Base-by-base conservation (phyloP, 768 basidiomycete genomes). In the Boletus subcaerulescens region DNA sequence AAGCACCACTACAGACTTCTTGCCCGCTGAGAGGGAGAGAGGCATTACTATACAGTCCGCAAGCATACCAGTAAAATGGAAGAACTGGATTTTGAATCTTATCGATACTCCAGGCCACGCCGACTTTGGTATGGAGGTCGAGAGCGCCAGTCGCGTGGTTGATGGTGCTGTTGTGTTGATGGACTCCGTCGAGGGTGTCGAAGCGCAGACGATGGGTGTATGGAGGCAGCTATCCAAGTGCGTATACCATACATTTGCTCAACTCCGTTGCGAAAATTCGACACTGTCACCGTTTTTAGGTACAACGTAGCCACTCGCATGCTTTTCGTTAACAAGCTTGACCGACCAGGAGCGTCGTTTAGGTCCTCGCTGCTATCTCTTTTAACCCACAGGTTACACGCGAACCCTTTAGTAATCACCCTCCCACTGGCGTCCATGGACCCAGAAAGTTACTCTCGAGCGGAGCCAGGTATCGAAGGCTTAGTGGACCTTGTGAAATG, bases 101-200 rank as follows among this genome's bases (percentile, higher is more conserved):
- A 85, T 94, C 44, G 93, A 95, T 64, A 94, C 92, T 4, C 92
- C 92, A 15, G 92, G 92, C 35, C 92, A 95, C 72, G 93, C 91
- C 5, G 92, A 95, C 68, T 95, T 95, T 71, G 92, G 92, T n/a
- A 93, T 94, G 91, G 92, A 95, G 65, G 93, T 95, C 26, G 93
- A 94, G 71, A 90, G 91, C 63, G 93, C 93, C 9, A 93, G 91
- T 64, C 84, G 92, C 29, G 87, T 95, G 15, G 83, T 93, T 5
- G 92, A 95, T 59, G 93, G 92, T 52, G 92, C 91, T 15, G 85
- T 95, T 29, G 89, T 95, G 31, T 71, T 95, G 32, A 82, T 95
- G 42, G 92, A 95, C 71, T 89, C 91, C 0, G 92, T 95, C 0
- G 92, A 94, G 71, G 92, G 92, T 8, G 92, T 94, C 6, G 92